These are phyloP conservation scores for Lactarius hatsudake DNA, from an alignment of 768 basidiomycete species.

Conservation along the genomic window DNA sequence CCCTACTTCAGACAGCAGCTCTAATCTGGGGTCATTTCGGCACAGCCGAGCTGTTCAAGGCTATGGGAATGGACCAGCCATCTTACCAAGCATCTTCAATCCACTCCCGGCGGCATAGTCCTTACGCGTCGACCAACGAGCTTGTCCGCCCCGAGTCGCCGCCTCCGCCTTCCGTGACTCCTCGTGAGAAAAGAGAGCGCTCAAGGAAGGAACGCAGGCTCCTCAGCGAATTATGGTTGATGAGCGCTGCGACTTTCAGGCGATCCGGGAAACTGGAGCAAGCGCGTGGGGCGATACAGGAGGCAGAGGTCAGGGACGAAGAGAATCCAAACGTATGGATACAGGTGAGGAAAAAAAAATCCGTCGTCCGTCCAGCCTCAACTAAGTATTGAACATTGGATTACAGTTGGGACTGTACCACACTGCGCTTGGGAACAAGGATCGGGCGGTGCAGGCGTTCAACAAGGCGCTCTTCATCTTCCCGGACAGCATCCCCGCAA, in stretches of 20 bases:
- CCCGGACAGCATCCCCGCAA: slow-evolving; percentile 75
- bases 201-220: slow-evolving; percentile 59
- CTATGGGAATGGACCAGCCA: slow-evolving; percentile 38
- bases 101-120: slow-evolving; percentile 64
- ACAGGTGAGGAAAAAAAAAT: slow-evolving; percentile 55
- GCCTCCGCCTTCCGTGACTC: slow-evolving; percentile 34
- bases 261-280: slow-evolving; percentile 88
- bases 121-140: slow-evolving; percentile 35
- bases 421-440: slow-evolving; percentile 51
- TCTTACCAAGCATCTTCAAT: slow-evolving; percentile 77
- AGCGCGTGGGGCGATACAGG: slow-evolving; percentile 86
- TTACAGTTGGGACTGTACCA: slow-evolving; percentile 75
- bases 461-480: slow-evolving; percentile 86
- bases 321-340: slow-evolving; percentile 91
- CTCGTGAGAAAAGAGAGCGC: slow-evolving; percentile 34
- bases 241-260: slow-evolving; percentile 92
- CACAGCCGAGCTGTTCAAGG: slow-evolving; percentile 18
- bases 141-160: slow-evolving; percentile 36
- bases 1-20: not conserved
- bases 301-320: slow-evolving; percentile 88
- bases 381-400: not conserved
- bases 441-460: slow-evolving; percentile 70
- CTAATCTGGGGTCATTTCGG: not conserved
- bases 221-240: slow-evolving; percentile 87
- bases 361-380: not conserved